Evolutionary conservation across 441 rosid species (phyloP), one percentile per base, ranked within the genome.

Genomic region (Gossypium lobatum): DNA sequence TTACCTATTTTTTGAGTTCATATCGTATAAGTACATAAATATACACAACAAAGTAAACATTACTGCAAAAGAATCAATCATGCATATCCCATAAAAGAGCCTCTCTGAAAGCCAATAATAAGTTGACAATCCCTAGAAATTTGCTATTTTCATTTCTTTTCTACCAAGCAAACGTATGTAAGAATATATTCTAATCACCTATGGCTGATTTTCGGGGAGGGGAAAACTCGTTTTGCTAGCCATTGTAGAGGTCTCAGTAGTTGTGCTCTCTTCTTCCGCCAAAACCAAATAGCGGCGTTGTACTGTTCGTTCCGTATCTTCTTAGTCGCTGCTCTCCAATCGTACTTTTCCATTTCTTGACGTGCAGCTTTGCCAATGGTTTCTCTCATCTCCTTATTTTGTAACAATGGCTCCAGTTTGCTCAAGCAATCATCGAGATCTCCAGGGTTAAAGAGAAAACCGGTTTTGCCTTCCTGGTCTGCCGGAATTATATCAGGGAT

Each of bases 231-330:
- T 76, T 89, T 89, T 37, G 81, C 79, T 65, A 95, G 78, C 99
- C 99, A 95, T 18, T 84, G 91, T 37, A 95, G 1, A 6, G 97
- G 99, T 75, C 92, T 85, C 26, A 87, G 75, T 14, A 92, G 81
- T 83, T 88, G 88, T 3, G 88, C 86, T 81, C 93, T 88, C 83
- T 89, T 88, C 88, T 85, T 87, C 75, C 88, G 82, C 99, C 99
- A 95, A 87, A 93, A 95, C 97, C 99, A 95, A 63, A 95, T 95
- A 59, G 99, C 99, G 6, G 97, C 97, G 42, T 87, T 86, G 80
- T 95, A 95, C 53, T 95, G 97, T 79, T 95, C 97, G 0, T 92
- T 91, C 39, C 99, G 93, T 67, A 92, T 92, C 80, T 77, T 89
- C 45, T 82, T 86, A 0, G 97, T 95, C 53, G 99, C 97, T 8